Evolutionary conservation across 306 rosid genomes (phyloP).

Genomic region (Ammopiptanthus mongolicus): DNA sequence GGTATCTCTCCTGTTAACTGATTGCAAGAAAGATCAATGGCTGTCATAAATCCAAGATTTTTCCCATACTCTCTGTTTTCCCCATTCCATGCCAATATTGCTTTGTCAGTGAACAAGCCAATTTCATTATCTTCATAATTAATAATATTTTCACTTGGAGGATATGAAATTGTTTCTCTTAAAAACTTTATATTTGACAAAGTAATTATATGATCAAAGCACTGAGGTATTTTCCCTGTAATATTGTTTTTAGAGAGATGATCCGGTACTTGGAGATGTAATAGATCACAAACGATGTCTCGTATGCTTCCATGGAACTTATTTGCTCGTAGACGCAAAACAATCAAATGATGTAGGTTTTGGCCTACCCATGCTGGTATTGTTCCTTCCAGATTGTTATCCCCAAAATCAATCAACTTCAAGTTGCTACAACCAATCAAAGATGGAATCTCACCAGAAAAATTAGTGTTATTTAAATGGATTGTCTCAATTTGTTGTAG

Average conservation of each 20-base stretch:
- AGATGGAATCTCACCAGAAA: slow-evolving; percentile 1
- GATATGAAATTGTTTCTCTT: background rate
- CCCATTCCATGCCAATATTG: slow-evolving; percentile 26
- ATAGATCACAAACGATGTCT: slow-evolving; percentile 7
- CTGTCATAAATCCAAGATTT: slow-evolving; percentile 12
- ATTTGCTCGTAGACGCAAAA: background rate
- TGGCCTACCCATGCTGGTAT: too few species aligned
- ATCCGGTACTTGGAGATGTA: slow-evolving; percentile 22
- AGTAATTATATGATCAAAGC: slow-evolving; percentile 6
- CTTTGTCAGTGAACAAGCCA: background rate
- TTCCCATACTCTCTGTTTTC: slow-evolving; percentile 15
- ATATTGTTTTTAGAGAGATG: slow-evolving; percentile 25
- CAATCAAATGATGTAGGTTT: too few species aligned
- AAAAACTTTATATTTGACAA: background rate
- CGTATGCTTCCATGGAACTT: slow-evolving; percentile 12
- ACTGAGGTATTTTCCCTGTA: slow-evolving; percentile 14
- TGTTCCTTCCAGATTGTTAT: too few species aligned
- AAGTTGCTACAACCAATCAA: background rate
- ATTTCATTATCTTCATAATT: rapidly evolving
- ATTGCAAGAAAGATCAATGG: slow-evolving; percentile 36
- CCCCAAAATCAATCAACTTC: background rate
- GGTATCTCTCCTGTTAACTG: slow-evolving; percentile 31
- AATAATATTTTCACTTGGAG: too few species aligned
- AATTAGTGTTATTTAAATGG: background rate
- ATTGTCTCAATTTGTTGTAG: background rate